Evolutionary conservation across 306 rosid species (phyloP).

Genomic region (Fagus crenata): DNA sequence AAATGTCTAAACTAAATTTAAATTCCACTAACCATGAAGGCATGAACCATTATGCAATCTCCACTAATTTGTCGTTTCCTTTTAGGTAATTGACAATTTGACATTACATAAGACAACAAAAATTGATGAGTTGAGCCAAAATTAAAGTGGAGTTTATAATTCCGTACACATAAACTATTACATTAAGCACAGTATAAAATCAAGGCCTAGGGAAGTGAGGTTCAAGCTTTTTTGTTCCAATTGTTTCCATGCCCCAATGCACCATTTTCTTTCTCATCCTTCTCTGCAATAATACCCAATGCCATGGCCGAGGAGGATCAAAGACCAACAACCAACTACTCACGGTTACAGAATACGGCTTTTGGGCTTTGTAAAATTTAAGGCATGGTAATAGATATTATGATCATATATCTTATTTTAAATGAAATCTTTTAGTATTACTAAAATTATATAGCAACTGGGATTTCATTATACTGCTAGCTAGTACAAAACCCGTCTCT

Average conservation of each 20-base stretch:
- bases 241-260: conserved; percentile 33
- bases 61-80: background rate
- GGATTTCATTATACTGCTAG: background rate
- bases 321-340: background rate
- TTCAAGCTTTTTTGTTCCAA: background rate
- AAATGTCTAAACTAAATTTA: too few species aligned
- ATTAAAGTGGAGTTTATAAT: background rate
- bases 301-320: conserved; percentile 19
- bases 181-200: background rate
- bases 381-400: background rate
- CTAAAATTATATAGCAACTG: background rate
- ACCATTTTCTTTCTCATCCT: conserved; percentile 1
- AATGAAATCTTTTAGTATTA: background rate
- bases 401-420: background rate
- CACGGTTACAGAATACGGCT: background rate
- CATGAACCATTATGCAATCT: background rate
- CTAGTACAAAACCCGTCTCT: conserved; percentile 17
- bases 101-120: background rate
- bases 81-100: background rate
- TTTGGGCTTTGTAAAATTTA: conserved; percentile 7
- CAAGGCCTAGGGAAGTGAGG: background rate
- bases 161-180: background rate
- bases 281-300: conserved; percentile 26
- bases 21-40: too few species aligned
- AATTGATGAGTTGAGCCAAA: background rate